Base-by-base conservation (phyloP, 768 basidiomycete genomes). In the Leccinum olivaceopallidum region DNA sequence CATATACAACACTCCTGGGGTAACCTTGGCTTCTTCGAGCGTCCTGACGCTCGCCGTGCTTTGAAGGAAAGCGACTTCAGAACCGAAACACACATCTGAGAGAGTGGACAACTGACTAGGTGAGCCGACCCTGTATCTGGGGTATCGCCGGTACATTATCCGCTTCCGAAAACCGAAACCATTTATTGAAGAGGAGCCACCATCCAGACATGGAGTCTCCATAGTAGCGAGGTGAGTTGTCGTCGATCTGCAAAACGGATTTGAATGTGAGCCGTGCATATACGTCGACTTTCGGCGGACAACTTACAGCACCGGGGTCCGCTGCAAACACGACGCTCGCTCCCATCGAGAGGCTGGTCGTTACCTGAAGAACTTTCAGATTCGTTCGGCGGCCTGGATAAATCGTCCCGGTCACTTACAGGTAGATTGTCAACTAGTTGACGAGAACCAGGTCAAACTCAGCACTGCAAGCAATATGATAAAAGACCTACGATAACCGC, bases 1-100 rank as follows among this genome's bases (percentile, higher is more conserved):
- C 74, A 97, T 87, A 70, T 99, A 98, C 50, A 98, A 77, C 69
- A 94, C 95, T 2, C 90, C 92, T 9, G 89, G 89, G 3, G 89
- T 83, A 6, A 85, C 83, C 74, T 98, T 98, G n/a, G 94, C 95
- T 63, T 96, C 95, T 73, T 97, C 95, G 7, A 98, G 79, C 1
- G 94, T 96, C 69, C 88, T 92, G 34, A 98, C 95, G 64, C 93
- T 94, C 65, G 97, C 96, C 2, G 98, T 95, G 72, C 95, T 98
- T 58, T 5, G 7, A 37, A 9, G 8, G 2, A n/a, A 4, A 30
- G 18, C 4, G 44, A 6, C 5, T 12, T 44, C 5, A 44, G 36
- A 37, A 14, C 36, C 36, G 26, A 1, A 28, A 28, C 26, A 28
- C 26, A 28, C 6, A 28, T 1, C 22, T 22, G 22, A 22, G 26